These are phyloP conservation scores for Backusella mclennaniae DNA, from an alignment of 192 early-diverging fungal genomes.

Conservation along the genomic window DNA sequence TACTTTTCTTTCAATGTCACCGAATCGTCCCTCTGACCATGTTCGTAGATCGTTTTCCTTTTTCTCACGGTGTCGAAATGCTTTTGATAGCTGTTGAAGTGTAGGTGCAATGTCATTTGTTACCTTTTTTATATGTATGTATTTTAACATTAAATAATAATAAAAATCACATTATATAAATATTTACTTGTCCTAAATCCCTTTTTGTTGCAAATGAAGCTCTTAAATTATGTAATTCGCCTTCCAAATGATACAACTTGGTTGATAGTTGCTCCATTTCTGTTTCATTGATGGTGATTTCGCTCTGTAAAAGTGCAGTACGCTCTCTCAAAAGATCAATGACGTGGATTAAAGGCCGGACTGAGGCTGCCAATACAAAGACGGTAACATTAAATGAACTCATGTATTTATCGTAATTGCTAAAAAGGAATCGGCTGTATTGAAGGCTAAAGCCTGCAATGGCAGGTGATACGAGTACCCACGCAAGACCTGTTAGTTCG, in stretches of 20 bases:
- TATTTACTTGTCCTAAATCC: slow-evolving; percentile 47
- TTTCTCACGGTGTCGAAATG: slow-evolving; percentile 54
- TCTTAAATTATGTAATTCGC: slow-evolving; percentile 47
- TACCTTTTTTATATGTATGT: slow-evolving; percentile 5
- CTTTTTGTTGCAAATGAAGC: slow-evolving; percentile 59
- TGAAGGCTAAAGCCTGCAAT: slow-evolving; percentile 56
- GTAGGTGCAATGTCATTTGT: slow-evolving; percentile 49
- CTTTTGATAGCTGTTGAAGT: slow-evolving; percentile 48
- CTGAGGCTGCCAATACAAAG: slow-evolving; percentile 56
- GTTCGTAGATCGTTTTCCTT: slow-evolving; percentile 49
- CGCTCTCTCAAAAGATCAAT: slow-evolving; percentile 47
- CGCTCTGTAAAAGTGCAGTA: slow-evolving; percentile 51
- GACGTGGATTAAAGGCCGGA: slow-evolving; percentile 52
- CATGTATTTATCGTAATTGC: slow-evolving; percentile 56
- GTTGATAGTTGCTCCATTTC: slow-evolving; percentile 47
- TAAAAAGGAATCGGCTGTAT: slow-evolving; percentile 51
- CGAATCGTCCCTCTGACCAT: slow-evolving; percentile 54
- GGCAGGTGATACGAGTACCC: slow-evolving; percentile 52
- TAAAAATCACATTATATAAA: not conserved
- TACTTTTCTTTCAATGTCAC: slow-evolving; percentile 47
- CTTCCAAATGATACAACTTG: slow-evolving; percentile 47
- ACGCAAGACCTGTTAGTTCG: slow-evolving; percentile 48
- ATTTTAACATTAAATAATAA: not conserved
- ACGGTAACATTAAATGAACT: slow-evolving; percentile 55
- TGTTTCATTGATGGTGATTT: slow-evolving; percentile 48